A percentile compares a stretch with the other conserved stretches of the same genome.
Evolutionary conservation across 2,329 filamentous ascomycete genomes (phyloP).

Genomic region (Xylaria sp.): DNA sequence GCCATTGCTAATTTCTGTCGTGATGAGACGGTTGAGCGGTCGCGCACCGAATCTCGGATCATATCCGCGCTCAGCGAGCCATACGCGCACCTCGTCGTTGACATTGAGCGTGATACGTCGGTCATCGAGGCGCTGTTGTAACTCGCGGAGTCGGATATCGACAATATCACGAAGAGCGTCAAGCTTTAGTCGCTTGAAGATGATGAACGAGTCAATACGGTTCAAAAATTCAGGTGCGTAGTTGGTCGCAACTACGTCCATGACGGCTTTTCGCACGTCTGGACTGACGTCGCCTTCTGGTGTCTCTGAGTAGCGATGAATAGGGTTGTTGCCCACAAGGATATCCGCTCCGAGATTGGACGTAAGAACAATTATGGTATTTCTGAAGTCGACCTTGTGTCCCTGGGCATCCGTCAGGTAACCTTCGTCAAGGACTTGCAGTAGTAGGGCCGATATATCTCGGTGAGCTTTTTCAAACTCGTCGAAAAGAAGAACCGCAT

Average conservation of each 20-base stretch:
- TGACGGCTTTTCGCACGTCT: slow-evolving; percentile 79
- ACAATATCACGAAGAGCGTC: slow-evolving; percentile 89
- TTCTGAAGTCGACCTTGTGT: slow-evolving; percentile 95
- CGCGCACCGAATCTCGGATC: slow-evolving; percentile 91
- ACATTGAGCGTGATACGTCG: slow-evolving; percentile 82
- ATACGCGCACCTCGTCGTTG: slow-evolving; percentile 76
- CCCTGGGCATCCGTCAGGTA: slow-evolving; percentile 96
- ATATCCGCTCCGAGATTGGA: slow-evolving; percentile 95
- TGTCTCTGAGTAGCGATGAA: slow-evolving; percentile 71
- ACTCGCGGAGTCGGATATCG: slow-evolving; percentile 86
- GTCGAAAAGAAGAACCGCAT: slow-evolving; percentile 93
- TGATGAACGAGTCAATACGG: slow-evolving; percentile 94
- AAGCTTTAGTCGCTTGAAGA: slow-evolving; percentile 87
- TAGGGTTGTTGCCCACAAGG: slow-evolving; percentile 77
- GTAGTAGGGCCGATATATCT: slow-evolving; percentile 89
- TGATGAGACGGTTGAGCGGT: slow-evolving; percentile 89
- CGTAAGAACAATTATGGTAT: slow-evolving; percentile 95
- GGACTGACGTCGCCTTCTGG: slow-evolving; percentile 75
- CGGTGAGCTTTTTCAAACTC: slow-evolving; percentile 98
- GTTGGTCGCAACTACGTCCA: slow-evolving; percentile 80
- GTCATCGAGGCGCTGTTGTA: slow-evolving; percentile 85
- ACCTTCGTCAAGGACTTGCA: slow-evolving; percentile 95
- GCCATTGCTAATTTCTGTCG: slow-evolving; percentile 87
- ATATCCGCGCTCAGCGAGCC: slow-evolving; percentile 90
- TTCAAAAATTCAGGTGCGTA: slow-evolving; percentile 97